phyloP scores from a whole-genome alignment of 306 rosid genomes.

The Fagus sylvatica region DNA sequence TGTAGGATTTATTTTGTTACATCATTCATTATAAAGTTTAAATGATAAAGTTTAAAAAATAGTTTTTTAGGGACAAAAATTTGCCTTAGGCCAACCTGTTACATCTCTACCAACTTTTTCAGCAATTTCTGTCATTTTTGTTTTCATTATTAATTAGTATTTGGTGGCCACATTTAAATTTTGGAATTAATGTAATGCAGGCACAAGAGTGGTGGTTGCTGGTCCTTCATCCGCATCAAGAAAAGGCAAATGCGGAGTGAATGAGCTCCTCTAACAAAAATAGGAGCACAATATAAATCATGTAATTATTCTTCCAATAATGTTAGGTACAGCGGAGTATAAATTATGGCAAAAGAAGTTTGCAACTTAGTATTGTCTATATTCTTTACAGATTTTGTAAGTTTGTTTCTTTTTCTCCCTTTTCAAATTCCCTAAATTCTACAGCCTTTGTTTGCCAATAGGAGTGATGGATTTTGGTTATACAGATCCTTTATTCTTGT shows the following conservation, averaged over 20 bases:
- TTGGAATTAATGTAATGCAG: slow-evolving; percentile 34
- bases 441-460: background rate
- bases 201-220: slow-evolving; percentile 46
- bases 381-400: background rate
- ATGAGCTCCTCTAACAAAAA: slow-evolving; percentile 15
- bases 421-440: background rate
- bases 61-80: too few species aligned
- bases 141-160: background rate
- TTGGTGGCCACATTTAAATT: background rate
- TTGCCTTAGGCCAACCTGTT: too few species aligned
- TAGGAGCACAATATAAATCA: background rate
- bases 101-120: too few species aligned
- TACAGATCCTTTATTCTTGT: background rate
- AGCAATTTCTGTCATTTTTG: background rate
- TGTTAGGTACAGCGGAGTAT: slow-evolving; percentile 15
- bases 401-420: slow-evolving; percentile 4
- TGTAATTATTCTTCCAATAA: slow-evolving; percentile 21
- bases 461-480: background rate
- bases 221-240: slow-evolving; percentile 36
- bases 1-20: too few species aligned
- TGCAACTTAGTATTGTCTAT: slow-evolving; percentile 12
- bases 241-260: slow-evolving; percentile 21
- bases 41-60: too few species aligned
- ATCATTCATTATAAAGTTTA: too few species aligned
- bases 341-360: background rate